Base-by-base conservation (phyloP, 2,329 filamentous ascomycete species). In the Penicillium sp. region DNA sequence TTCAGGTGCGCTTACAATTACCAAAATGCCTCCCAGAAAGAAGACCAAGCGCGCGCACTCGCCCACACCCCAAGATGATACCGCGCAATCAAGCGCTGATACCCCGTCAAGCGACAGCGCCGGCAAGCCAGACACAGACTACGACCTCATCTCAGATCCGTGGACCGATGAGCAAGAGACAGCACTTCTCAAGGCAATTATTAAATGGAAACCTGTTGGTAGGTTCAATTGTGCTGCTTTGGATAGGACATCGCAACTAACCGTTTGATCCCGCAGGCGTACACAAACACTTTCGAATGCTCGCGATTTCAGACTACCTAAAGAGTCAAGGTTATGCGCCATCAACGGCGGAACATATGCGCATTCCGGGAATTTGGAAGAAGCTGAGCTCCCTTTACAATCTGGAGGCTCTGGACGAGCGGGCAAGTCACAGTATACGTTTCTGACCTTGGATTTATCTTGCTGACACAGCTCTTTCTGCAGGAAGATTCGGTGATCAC, bases 141-240 rank as follows among this genome's bases (percentile, higher is more conserved):
- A 76, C 55, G 77, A 85, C 57, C 67, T 80, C 4, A 72, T 83
- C 45, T 83, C 85, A 53, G 90, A 93, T 60, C 84, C 87, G 24
- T 99, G 94, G 94, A 97, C 92, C 4, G 92, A 96, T 67, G 93
- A 97, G 68, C 94, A 99, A 73, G 88, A 96, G 62, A 92, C 90
- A 1, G 92, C 91, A 39, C 81, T 99, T 1, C 91, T 96, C 77
- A 97, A 97, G 71, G 91, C 87, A 48, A 88, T 97, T 62, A 92
- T 97, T 60, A 84, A 87, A 69, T 96, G 90, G 88, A 99, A 99
- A 71, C 94, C 94, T n/a, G 93, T 93, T 39, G 93, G 92, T 90
- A 70, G 61, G 74, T 72, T 54, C n/a, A n/a, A 40, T 50, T 16
- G 9, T 24, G 18, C 16, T 21, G 36, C 7, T 41, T 4, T 21